Conservation (phyloP, 768 basidiomycete species). For the Boletus sensibilis region DNA sequence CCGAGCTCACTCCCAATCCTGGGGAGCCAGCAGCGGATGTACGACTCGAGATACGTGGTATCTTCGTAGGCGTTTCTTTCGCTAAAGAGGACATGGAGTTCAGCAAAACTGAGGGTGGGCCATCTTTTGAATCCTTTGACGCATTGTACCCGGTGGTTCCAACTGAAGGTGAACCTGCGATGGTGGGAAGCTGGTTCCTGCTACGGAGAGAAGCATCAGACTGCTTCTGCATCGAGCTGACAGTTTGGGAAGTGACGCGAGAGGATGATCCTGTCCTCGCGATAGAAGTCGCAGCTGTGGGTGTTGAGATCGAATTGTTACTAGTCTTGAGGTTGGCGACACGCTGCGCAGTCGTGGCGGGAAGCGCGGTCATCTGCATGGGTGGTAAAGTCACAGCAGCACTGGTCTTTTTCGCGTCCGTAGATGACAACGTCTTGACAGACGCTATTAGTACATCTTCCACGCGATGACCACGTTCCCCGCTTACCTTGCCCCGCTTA, state of each 20-base stretch:
- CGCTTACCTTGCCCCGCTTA: slow-evolving; percentile 84
- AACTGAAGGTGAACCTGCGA: slow-evolving; percentile 91
- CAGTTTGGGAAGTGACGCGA: slow-evolving; percentile 75
- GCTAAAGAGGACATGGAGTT: slow-evolving; percentile 52
- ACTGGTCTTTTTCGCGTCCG: slow-evolving; percentile 73
- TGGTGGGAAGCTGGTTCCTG: slow-evolving; percentile 80
- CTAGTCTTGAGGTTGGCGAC: slow-evolving; percentile 76
- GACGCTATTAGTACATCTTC: slow-evolving; percentile 10
- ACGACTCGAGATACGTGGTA: slow-evolving; percentile 87
- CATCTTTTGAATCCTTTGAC: slow-evolving; percentile 56
- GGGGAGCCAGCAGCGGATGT: slow-evolving; percentile 76
- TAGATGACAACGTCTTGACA: slow-evolving; percentile 75
- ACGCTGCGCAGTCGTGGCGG: slow-evolving; percentile 77
- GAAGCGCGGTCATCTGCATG: slow-evolving; percentile 85
- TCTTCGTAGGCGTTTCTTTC: slow-evolving; percentile 91
- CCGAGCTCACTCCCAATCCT: slow-evolving; percentile 59
- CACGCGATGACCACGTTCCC: not conserved
- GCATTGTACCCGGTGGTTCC: slow-evolving; percentile 56
- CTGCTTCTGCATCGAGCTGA: slow-evolving; percentile 84
- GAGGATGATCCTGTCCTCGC: slow-evolving; percentile 50
- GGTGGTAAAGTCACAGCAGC: slow-evolving; percentile 77
- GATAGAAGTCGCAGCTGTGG: slow-evolving; percentile 40
- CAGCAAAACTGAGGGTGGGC: slow-evolving; percentile 49
- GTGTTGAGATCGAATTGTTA: slow-evolving; percentile 44
- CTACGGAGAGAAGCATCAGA: slow-evolving; percentile 78